phyloP scores from a whole-genome alignment of 805 yeast species.

The Naumovozyma castellii region DNA sequence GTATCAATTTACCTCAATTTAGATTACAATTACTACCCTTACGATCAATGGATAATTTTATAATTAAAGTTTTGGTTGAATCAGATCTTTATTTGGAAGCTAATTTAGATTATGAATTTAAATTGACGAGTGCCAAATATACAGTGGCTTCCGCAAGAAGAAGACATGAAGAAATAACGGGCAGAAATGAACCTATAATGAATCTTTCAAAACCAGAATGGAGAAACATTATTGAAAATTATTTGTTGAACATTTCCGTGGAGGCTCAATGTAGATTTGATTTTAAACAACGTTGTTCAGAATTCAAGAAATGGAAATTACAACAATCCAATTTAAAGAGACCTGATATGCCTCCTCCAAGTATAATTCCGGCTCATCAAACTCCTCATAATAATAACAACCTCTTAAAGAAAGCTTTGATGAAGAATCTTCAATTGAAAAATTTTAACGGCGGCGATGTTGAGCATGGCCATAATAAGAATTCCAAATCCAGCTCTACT shows the following conservation, averaged over 20 bases:
- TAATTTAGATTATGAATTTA: slow-evolving; percentile 43
- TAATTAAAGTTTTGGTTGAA: slow-evolving; percentile 40
- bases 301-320: slow-evolving; percentile 35
- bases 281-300: slow-evolving; percentile 44
- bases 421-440: slow-evolving; percentile 20
- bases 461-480: not conserved
- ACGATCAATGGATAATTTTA: slow-evolving; percentile 38
- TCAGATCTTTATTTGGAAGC: slow-evolving; percentile 63
- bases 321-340: slow-evolving; percentile 18
- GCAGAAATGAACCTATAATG: slow-evolving; percentile 22
- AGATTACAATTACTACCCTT: slow-evolving; percentile 45
- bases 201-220: slow-evolving; percentile 49
- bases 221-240: slow-evolving; percentile 68
- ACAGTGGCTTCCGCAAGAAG: slow-evolving; percentile 50
- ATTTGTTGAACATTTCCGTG: slow-evolving; percentile 51
- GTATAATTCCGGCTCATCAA: slow-evolving; percentile 16
- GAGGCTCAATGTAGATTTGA: slow-evolving; percentile 65
- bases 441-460: slow-evolving; percentile 2
- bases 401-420: slow-evolving; percentile 29
- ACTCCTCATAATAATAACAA: slow-evolving; percentile 4
- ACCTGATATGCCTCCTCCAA: slow-evolving; percentile 31
- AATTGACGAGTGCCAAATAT: slow-evolving; percentile 50
- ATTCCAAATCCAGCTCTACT: no score
- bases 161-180: slow-evolving; percentile 34
- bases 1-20: slow-evolving; percentile 31